Evolutionary conservation across 169 alveolate species (phyloP), one percentile per base, ranked within the genome.

Genomic region (Ophryocystis elektroscirrha): DNA sequence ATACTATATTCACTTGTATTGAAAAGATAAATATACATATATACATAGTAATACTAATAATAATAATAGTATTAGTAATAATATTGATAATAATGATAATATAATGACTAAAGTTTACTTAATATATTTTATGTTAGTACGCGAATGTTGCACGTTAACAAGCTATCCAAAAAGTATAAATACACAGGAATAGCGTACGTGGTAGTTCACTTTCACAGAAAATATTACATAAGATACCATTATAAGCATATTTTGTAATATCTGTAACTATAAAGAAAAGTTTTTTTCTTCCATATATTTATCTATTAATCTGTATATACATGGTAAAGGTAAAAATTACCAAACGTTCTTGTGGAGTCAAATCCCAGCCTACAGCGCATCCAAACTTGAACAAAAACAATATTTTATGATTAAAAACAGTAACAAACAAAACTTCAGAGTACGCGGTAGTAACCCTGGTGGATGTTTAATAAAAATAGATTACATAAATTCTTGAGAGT

Each of bases 351-450:
- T 63, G 63, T 39, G 43, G 30, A 56, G 36, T 51, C 48, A 63
- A 49, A 42, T 68, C 77, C 77, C 77, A 68, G 4, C 64, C 60
- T 18, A 68, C 77, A n/a, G 64, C 44, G 30, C 77, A 68, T 0
- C 67, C 67, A n/a, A 32, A 32, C n/a, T 32, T 32, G 39, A 32
- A 32, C n/a, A 32, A n/a, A n/a, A 32, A 32, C 39, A 32, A 32
- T 12, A 12, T 32, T n/a, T n/a, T 32, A 12, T 32, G 12, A 12
- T n/a, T 32, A 32, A n/a, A 32, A 32, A 32, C 39, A 12, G 39
- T 12, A 12, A 12, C 39, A 12, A 32, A 12, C n/a, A n/a, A n/a
- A n/a, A n/a, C n/a, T n/a, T n/a, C n/a, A n/a, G n/a, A n/a, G n/a
- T n/a, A n/a, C n/a, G n/a, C n/a, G n/a, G n/a, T n/a, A n/a, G n/a